Evolutionary conservation across 116 monocot genomes (phyloP).

Genomic region (Cymodocea nodosa): DNA sequence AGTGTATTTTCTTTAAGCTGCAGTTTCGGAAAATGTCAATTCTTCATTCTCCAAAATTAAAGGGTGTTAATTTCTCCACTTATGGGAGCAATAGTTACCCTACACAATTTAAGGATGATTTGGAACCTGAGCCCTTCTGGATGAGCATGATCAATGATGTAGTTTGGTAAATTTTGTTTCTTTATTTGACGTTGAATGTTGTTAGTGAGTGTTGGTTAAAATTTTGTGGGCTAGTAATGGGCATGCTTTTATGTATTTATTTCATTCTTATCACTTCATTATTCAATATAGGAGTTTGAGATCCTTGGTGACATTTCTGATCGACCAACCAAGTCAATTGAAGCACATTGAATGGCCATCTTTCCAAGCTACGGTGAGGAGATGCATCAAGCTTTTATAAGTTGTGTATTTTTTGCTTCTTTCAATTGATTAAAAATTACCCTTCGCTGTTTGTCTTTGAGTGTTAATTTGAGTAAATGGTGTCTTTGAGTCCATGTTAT

Average conservation of each 20-base stretch:
- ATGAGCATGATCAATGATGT: constrained; percentile 22
- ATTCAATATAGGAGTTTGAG: constrained; percentile 33
- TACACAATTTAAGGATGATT: neutral
- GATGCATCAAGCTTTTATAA: neutral
- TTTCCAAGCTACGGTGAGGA: constrained; percentile 58
- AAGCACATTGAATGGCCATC: constrained; percentile 87
- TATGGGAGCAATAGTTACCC: neutral
- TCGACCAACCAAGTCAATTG: constrained; percentile 81
- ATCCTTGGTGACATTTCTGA: constrained; percentile 46
- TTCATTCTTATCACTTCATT: neutral
- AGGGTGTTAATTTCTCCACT: neutral
- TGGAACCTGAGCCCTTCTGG: constrained; percentile 31
- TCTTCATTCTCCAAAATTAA: neutral
- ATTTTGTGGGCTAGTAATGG: neutral
- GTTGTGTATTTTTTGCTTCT: neutral
- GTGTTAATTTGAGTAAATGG: no score
- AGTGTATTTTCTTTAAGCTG: no score
- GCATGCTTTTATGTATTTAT: neutral
- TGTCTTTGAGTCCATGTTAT: no score
- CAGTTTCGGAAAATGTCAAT: neutral
- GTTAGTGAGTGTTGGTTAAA: neutral
- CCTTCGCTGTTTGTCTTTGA: no score
- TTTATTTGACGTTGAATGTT: neutral
- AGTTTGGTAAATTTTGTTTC: constrained; percentile 18
- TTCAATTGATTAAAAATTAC: neutral